Percentiles rank a stretch among this genome's conserved stretches.
These are phyloP conservation scores for Atractiella rhizophila DNA, from an alignment of 768 basidiomycete species.

Conservation along the genomic window DNA sequence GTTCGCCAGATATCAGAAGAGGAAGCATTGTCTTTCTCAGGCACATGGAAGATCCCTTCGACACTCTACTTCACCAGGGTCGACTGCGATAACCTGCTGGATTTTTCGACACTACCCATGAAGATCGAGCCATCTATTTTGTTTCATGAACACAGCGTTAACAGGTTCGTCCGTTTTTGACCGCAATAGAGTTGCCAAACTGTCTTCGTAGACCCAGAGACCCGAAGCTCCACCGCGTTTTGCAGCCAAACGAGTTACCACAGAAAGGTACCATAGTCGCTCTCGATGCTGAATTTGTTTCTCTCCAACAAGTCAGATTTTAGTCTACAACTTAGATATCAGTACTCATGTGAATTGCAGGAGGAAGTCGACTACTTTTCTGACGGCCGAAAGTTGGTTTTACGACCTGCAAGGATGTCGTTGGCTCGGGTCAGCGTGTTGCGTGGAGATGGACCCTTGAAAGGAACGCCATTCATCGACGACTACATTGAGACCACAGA, in stretches of 20 bases:
- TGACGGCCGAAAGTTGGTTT: conserved; percentile 74
- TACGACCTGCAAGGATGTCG: conserved; percentile 71
- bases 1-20: conserved; percentile 61
- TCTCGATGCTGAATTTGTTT: conserved; percentile 94
- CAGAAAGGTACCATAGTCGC: conserved; percentile 64
- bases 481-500: conserved; percentile 96
- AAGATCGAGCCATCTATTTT: conserved; percentile 45
- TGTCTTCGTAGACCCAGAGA: conserved; percentile 51
- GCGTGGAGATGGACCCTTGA: conserved; percentile 52
- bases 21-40: conserved; percentile 66
- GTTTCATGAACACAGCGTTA: too few species aligned
- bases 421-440: conserved; percentile 84
- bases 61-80: conserved; percentile 68
- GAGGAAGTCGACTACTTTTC: conserved; percentile 90
- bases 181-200: too few species aligned
- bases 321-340: neutral
- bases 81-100: conserved; percentile 34
- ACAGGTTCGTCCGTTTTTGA: too few species aligned
- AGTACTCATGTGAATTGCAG: conserved; percentile 21
- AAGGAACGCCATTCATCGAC: conserved; percentile 80
- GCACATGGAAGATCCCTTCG: conserved; percentile 77
- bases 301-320: conserved; percentile 54
- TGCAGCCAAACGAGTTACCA: conserved; percentile 52
- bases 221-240: conserved; percentile 38
- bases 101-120: conserved; percentile 40